Percentiles rank a stretch among this genome's conserved stretches.
These are phyloP conservation scores for Globisporangium spinosum DNA, from an alignment of 352 stramenopile genomes.

Conservation along the genomic window DNA sequence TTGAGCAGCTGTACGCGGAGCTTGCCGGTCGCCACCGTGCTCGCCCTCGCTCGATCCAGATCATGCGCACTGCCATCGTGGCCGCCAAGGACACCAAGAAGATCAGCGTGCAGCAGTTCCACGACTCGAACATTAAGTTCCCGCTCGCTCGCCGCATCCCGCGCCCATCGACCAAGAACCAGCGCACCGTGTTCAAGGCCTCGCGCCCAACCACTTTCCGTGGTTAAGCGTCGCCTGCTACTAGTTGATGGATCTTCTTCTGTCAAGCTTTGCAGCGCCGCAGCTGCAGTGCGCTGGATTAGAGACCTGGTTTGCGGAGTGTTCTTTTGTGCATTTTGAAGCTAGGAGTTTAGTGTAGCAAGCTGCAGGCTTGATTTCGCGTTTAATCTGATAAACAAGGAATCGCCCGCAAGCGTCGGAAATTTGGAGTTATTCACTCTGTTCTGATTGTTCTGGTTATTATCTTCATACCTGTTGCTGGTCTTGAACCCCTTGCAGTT, in stretches of 20 bases:
- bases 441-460: background rate
- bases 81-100: conserved; percentile 95
- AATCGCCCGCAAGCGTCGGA: conserved; percentile 13
- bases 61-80: conserved; percentile 97
- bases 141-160: conserved; percentile 96
- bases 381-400: conserved; percentile 5
- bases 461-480: too few relatives aligned
- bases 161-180: conserved; percentile 92
- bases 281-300: conserved; percentile 1
- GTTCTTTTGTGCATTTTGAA: background rate
- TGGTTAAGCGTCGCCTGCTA: conserved; percentile 81
- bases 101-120: conserved; percentile 96
- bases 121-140: conserved; percentile 97
- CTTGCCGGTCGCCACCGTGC: conserved; percentile 97
- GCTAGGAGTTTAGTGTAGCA: background rate
- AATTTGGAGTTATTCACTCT: conserved; percentile 10
- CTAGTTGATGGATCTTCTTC: conserved; percentile 3
- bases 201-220: conserved; percentile 97
- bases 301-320: background rate
- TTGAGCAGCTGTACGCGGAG: conserved; percentile 99
- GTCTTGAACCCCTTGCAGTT: background rate
- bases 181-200: conserved; percentile 95
- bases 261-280: background rate
- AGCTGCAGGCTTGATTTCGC: conserved; percentile 6
- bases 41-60: conserved; percentile 98